Evolutionary conservation across 2,329 filamentous ascomycete species (phyloP).

Genomic region (Monosporascus sp.): DNA sequence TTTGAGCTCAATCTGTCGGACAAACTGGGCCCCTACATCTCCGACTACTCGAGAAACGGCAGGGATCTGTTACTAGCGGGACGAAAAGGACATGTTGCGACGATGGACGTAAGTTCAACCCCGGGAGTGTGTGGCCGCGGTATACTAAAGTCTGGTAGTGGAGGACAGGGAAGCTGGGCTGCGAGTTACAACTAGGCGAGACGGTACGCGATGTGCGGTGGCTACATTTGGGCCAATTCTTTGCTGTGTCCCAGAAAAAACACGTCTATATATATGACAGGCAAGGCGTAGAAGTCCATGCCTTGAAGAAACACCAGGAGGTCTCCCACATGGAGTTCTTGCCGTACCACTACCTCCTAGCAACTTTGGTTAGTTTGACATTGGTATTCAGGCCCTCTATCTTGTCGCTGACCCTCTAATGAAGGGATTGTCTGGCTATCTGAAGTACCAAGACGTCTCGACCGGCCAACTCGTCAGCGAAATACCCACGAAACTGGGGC

Average conservation of each 20-base stretch:
- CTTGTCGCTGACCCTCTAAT: constrained; percentile 14
- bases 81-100: constrained; percentile 89
- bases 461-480: constrained; percentile 87
- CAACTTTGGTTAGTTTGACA: constrained; percentile 62
- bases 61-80: constrained; percentile 80
- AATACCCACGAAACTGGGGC: constrained; percentile 76
- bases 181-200: constrained; percentile 86
- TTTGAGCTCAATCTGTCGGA: constrained; percentile 78
- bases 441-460: constrained; percentile 94
- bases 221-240: constrained; percentile 91
- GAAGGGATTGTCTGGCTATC: constrained; percentile 70
- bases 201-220: constrained; percentile 85
- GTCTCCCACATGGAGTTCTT: constrained; percentile 92
- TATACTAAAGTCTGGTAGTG: constrained; percentile 38
- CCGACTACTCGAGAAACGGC: constrained; percentile 87
- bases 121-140: too few relatives aligned
- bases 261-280: constrained; percentile 95
- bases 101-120: constrained; percentile 61
- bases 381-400: not conserved
- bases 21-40: constrained; percentile 77
- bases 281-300: constrained; percentile 87
- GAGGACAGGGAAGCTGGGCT: constrained; percentile 84
- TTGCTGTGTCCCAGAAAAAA: constrained; percentile 94
- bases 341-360: constrained; percentile 91
- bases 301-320: constrained; percentile 83